These are phyloP conservation scores for Blastobotrys serpentis DNA, from an alignment of 1,139 yeast genomes.

Conservation along the genomic window DNA sequence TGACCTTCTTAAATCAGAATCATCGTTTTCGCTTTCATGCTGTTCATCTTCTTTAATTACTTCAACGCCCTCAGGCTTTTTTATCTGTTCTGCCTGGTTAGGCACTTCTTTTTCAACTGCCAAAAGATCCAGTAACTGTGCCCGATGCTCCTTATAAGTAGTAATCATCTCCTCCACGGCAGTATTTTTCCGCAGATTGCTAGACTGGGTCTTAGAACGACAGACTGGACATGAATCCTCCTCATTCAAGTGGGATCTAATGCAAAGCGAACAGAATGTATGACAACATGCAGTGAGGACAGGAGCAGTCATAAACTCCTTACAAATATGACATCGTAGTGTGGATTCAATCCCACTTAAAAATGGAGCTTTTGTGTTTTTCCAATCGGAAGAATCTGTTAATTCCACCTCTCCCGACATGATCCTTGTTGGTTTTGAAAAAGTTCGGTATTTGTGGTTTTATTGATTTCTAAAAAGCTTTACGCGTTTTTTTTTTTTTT, in stretches of 20 bases:
- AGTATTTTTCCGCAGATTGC: conserved; percentile 64
- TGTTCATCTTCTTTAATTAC: not conserved
- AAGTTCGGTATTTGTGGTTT: not conserved
- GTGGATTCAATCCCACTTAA: conserved; percentile 65
- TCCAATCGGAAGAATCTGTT: conserved; percentile 75
- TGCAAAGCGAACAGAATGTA: conserved; percentile 87
- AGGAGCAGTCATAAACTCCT: conserved; percentile 79
- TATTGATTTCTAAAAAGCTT: not conserved
- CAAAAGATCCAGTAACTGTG: conserved; percentile 18
- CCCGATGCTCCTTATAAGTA: conserved; percentile 48
- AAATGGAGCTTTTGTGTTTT: conserved; percentile 51
- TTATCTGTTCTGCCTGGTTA: conserved; percentile 4
- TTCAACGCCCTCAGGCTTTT: not conserved
- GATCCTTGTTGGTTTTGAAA: no score
- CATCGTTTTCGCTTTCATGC: conserved; percentile 12
- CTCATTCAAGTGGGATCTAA: conserved; percentile 63
- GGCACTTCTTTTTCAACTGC: conserved; percentile 13
- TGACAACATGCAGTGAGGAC: conserved; percentile 85
- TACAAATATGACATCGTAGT: conserved; percentile 87
- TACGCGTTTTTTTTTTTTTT: no score
- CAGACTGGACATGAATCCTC: conserved; percentile 79
- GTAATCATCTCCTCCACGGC: conserved; percentile 71
- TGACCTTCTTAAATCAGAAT: conserved; percentile 14
- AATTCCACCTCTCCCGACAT: conserved; percentile 30
- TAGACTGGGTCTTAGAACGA: conserved; percentile 66